Percentiles rank a stretch among this genome's conserved stretches.
phyloP scores from a whole-genome alignment of 2,329 filamentous ascomycete species.

The Colletotrichum tamarilloi region DNA sequence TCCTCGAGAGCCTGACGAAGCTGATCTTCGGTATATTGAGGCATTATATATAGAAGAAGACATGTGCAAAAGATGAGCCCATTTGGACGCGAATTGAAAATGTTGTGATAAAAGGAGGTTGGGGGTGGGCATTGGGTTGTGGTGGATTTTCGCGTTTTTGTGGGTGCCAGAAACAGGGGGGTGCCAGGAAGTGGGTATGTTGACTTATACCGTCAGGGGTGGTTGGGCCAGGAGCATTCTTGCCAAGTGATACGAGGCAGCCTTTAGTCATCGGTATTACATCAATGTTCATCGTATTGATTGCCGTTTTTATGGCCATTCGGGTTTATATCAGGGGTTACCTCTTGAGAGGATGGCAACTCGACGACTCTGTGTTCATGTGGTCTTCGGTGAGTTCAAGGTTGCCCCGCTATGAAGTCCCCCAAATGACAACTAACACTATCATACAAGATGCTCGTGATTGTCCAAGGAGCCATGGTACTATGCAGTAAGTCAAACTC shows the following conservation, averaged over 20 bases:
- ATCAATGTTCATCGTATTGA: not conserved
- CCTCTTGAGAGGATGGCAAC: slow-evolving; percentile 39
- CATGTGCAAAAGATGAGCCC: no score
- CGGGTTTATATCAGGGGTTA: slow-evolving; percentile 39
- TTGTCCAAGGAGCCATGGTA: not conserved
- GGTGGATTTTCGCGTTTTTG: no score
- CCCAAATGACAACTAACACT: not conserved
- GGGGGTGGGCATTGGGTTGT: no score
- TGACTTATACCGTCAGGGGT: not conserved
- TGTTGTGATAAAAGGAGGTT: no score
- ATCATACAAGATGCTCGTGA: not conserved
- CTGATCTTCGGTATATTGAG: no score
- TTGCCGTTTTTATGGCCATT: not conserved
- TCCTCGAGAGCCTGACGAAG: no score
- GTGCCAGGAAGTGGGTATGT: no score
- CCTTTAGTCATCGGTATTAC: not conserved
- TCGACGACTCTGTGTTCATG: slow-evolving; percentile 38
- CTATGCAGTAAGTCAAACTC: not conserved
- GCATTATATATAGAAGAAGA: no score
- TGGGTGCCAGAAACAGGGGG: no score
- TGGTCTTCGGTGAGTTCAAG: not conserved
- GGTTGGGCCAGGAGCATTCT: not conserved
- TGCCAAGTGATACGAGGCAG: not conserved
- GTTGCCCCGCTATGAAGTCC: not conserved
- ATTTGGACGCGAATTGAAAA: no score